Percentiles rank a stretch among this genome's conserved stretches.
Conservation (phyloP, 495 filamentous ascomycete genomes). For the Aspergillus campestris region DNA sequence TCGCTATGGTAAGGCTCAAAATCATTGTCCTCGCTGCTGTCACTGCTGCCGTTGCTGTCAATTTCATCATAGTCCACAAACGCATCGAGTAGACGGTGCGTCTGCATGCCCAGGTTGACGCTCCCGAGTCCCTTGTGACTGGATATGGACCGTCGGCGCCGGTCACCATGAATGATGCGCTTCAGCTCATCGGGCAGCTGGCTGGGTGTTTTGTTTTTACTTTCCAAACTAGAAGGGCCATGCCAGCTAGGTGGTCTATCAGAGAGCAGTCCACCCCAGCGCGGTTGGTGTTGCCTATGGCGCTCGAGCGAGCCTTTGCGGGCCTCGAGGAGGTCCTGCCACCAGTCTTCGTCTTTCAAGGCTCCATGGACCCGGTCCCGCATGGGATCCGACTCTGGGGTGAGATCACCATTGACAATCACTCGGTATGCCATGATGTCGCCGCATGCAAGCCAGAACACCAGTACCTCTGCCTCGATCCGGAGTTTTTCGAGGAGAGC, state of each 20-base stretch:
- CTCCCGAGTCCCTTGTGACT: slow-evolving; percentile 54
- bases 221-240: slow-evolving; percentile 46
- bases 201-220: slow-evolving; percentile 26
- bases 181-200: slow-evolving; percentile 41
- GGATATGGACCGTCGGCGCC: slow-evolving; percentile 55
- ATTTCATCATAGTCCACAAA: slow-evolving; percentile 48
- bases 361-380: slow-evolving; percentile 47
- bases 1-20: slow-evolving; percentile 32
- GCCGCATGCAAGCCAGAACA: slow-evolving; percentile 76
- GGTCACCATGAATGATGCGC: slow-evolving; percentile 38
- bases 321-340: slow-evolving; percentile 62
- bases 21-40: slow-evolving; percentile 40
- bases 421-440: slow-evolving; percentile 64
- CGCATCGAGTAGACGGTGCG: slow-evolving; percentile 59
- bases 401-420: slow-evolving; percentile 60
- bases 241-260: slow-evolving; percentile 40
- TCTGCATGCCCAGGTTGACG: slow-evolving; percentile 65
- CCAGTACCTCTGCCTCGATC: slow-evolving; percentile 69
- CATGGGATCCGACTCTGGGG: slow-evolving; percentile 32
- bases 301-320: slow-evolving; percentile 32
- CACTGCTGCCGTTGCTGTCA: slow-evolving; percentile 35
- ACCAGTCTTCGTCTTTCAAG: slow-evolving; percentile 69
- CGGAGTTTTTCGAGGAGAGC: slow-evolving; percentile 70
- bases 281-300: slow-evolving; percentile 8
- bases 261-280: slow-evolving; percentile 14